These are phyloP conservation scores for Monilinia fructigena DNA, from an alignment of 2,329 filamentous ascomycete genomes.

Conservation along the genomic window DNA sequence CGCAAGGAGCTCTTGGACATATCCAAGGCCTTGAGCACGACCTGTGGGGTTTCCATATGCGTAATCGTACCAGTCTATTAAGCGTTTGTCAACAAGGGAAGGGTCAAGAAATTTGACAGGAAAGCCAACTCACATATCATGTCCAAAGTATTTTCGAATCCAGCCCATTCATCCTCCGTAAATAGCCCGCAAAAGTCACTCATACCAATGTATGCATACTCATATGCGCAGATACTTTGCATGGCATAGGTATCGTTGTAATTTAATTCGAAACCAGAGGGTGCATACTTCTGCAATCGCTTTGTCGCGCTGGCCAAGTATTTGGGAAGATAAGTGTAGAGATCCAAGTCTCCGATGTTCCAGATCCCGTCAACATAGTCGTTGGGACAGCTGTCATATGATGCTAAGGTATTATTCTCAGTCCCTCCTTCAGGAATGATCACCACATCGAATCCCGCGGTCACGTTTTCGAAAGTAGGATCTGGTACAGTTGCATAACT, in stretches of 20 bases:
- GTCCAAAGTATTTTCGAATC: conserved; percentile 54
- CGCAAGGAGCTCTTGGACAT: conserved; percentile 79
- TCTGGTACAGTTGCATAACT: conserved; percentile 44
- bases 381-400: conserved; percentile 51
- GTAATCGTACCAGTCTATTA: conserved; percentile 61
- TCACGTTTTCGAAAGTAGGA: conserved; percentile 44
- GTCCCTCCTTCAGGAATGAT: conserved; percentile 51
- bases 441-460: conserved; percentile 48
- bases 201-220: conserved; percentile 49
- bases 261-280: conserved; percentile 49
- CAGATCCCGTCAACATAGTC: conserved; percentile 36
- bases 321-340: conserved; percentile 46
- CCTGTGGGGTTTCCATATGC: conserved; percentile 77
- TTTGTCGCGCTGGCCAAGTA: conserved; percentile 48
- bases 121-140: conserved; percentile 48
- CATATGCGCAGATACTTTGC: conserved; percentile 55
- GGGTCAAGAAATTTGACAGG: background rate
- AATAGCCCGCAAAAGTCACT: conserved; percentile 55
- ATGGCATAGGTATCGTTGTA: conserved; percentile 51
- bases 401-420: conserved; percentile 54
- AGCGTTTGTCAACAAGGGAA: background rate
- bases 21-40: conserved; percentile 81
- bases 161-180: conserved; percentile 54
- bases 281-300: conserved; percentile 49
- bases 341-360: conserved; percentile 44